Conservation (phyloP, 2,329 filamentous ascomycete species). For the Diplodia seriata region DNA sequence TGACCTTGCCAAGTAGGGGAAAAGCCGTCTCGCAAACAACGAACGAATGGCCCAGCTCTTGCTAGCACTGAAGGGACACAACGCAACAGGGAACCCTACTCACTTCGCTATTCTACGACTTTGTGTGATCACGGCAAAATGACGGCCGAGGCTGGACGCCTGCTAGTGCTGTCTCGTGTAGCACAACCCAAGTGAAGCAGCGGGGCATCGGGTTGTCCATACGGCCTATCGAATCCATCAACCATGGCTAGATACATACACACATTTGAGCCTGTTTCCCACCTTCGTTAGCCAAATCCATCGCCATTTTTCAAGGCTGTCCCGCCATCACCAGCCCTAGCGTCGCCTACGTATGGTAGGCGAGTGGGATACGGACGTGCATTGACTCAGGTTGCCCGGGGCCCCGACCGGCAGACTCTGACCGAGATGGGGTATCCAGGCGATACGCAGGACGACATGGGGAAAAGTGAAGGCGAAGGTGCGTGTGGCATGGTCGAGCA, state of each 20-base stretch:
- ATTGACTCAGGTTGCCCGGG: neutral
- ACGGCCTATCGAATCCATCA: neutral
- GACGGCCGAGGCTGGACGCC: neutral
- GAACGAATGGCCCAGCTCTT: neutral
- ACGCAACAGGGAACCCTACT: neutral
- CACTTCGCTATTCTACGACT: neutral
- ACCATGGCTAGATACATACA: neutral
- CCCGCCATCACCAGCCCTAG: neutral
- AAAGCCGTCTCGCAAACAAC: no score
- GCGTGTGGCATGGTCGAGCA: neutral
- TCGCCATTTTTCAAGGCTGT: neutral
- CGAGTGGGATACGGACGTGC: neutral
- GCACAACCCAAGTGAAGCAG: neutral
- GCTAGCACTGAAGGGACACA: neutral
- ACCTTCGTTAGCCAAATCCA: neutral
- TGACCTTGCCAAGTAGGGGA: neutral
- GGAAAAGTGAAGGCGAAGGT: neutral
- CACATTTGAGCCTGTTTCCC: no score
- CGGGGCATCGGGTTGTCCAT: neutral
- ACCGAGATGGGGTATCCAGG: neutral
- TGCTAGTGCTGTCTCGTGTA: no score
- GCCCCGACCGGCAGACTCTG: neutral
- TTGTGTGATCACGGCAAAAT: slow-evolving; percentile 14
- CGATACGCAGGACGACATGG: neutral
- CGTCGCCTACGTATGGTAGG: neutral